Evolutionary conservation across 2,329 filamentous ascomycete species (phyloP).

Genomic region (Fusarium circinatum): DNA sequence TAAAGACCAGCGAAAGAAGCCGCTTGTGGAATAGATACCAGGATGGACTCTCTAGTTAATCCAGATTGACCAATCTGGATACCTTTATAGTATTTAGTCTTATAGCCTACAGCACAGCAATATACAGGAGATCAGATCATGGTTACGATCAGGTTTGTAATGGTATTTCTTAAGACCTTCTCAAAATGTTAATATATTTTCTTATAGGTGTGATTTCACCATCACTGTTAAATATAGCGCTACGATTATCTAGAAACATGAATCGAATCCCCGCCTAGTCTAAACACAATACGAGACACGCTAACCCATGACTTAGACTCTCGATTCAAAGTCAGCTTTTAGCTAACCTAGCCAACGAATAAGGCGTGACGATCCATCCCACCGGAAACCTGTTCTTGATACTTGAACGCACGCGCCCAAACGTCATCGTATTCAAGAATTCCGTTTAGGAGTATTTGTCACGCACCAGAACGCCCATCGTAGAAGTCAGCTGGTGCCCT

Average conservation of each 20-base stretch:
- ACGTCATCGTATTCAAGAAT: background rate
- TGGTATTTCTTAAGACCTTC: too few species aligned
- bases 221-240: background rate
- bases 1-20: background rate
- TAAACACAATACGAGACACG: background rate
- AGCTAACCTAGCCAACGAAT: background rate
- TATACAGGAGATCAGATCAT: too few species aligned
- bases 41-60: background rate
- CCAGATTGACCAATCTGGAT: fast-evolving
- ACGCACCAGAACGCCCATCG: too few species aligned
- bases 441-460: background rate
- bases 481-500: background rate
- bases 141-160: fast-evolving
- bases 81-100: background rate
- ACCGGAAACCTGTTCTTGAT: background rate
- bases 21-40: background rate
- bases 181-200: too few species aligned
- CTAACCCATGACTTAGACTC: background rate
- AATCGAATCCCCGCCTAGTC: background rate
- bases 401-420: background rate
- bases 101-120: background rate
- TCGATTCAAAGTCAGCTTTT: background rate
- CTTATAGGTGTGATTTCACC: background rate
- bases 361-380: background rate
- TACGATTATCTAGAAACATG: background rate